Evolutionary conservation across 1,284 basidiomycete species (phyloP).

Genomic region (Rhodotorula sp.): DNA sequence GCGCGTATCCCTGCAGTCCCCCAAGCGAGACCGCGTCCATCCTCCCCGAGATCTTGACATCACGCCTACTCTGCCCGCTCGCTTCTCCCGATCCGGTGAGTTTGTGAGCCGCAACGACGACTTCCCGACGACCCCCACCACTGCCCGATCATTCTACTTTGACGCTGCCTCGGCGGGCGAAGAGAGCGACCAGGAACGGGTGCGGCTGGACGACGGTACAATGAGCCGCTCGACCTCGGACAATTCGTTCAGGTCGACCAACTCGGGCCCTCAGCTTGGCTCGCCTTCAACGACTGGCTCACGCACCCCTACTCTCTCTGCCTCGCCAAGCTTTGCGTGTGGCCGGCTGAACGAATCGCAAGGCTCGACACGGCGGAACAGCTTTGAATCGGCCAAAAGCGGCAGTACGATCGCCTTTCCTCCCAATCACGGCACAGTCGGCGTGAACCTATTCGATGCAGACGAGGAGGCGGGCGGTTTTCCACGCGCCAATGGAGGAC

Average conservation of each 20-base stretch:
- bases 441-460: conserved; percentile 8
- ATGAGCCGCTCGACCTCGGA: conserved; percentile 3
- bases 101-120: neutral
- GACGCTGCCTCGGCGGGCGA: conserved; percentile 18
- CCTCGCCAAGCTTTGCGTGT: neutral
- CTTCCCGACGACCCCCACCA: conserved; percentile 12
- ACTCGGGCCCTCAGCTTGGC: neutral
- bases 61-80: neutral
- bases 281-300: neutral
- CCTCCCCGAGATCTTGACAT: too few relatives aligned
- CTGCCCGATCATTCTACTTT: conserved; percentile 12
- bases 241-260: too few relatives aligned
- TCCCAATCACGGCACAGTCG: conserved; percentile 18
- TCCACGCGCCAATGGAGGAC: neutral
- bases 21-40: too few relatives aligned
- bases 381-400: neutral
- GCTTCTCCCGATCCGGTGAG: neutral
- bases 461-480: neutral
- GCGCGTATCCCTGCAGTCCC: too few relatives aligned
- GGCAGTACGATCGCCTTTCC: conserved; percentile 17
- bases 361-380: neutral
- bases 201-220: neutral
- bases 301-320: conserved; percentile 1
- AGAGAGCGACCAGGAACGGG: neutral
- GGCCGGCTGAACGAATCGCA: neutral